phyloP scores from a whole-genome alignment of 108 stramenopile genomes.

The Cyclotella choctawhatcheeana region DNA sequence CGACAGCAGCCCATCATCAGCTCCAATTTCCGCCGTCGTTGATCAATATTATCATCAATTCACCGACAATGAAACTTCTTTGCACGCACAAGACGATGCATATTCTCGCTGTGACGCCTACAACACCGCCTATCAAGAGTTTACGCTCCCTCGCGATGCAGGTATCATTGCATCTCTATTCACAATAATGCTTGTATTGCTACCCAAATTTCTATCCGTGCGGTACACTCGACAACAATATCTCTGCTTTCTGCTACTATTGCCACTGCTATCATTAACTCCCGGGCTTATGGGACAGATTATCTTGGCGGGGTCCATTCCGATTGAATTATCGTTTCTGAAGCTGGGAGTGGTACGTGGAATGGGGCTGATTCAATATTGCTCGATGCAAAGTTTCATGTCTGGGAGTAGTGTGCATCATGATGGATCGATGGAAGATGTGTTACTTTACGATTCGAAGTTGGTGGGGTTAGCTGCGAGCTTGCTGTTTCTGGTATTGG shows the following conservation, averaged over 20 bases:
- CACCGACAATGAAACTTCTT: not conserved
- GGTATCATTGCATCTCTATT: slow-evolving; percentile 13
- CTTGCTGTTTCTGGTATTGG: slow-evolving; percentile 11
- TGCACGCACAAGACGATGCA: not conserved
- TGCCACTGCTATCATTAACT: slow-evolving; percentile 3
- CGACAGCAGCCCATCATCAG: not conserved
- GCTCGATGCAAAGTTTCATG: not conserved
- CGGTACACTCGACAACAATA: not conserved
- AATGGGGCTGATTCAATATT: slow-evolving; percentile 2
- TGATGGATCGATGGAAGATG: not conserved
- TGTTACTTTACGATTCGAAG: slow-evolving; percentile 9
- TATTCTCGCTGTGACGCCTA: not conserved
- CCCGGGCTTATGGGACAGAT: slow-evolving; percentile 14
- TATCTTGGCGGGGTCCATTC: slow-evolving; percentile 6
- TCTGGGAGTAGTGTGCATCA: not conserved
- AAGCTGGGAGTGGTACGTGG: not conserved
- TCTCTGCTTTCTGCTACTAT: not conserved
- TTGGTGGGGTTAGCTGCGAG: slow-evolving; percentile 9
- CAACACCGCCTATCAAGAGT: not conserved
- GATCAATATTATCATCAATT: not conserved
- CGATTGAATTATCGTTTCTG: slow-evolving; percentile 11
- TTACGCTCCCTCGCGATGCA: slow-evolving; percentile 17
- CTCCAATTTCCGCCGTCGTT: not conserved
- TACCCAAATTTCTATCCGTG: not conserved
- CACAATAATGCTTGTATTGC: not conserved